Conservation (phyloP, 2,329 filamentous ascomycete genomes). For the Penicillium thymicola region DNA sequence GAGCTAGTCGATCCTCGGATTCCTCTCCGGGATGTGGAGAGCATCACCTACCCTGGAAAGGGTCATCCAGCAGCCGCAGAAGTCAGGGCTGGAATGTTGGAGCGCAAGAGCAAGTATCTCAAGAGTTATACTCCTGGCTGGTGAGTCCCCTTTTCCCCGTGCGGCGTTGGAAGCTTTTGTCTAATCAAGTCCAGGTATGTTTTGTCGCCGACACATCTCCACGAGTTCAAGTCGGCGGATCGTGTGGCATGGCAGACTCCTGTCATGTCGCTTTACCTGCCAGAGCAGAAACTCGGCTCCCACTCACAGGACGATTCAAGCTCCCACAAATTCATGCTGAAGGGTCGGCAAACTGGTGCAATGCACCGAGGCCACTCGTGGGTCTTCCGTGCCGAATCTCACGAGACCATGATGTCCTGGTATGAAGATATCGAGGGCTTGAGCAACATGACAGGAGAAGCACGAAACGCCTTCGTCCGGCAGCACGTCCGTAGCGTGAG, state of each 20-base stretch:
- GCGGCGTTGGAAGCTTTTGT: neutral
- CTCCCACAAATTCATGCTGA: slow-evolving; percentile 97
- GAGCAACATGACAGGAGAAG: slow-evolving; percentile 83
- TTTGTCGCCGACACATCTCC: slow-evolving; percentile 89
- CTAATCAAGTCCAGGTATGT: slow-evolving; percentile 67
- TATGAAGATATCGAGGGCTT: slow-evolving; percentile 89
- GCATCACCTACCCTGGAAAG: slow-evolving; percentile 88
- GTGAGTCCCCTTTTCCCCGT: slow-evolving; percentile 51
- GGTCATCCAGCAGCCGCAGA: slow-evolving; percentile 79
- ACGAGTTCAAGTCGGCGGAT: slow-evolving; percentile 99
- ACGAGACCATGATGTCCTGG: slow-evolving; percentile 97
- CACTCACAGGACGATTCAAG: slow-evolving; percentile 78
- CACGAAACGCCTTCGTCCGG: slow-evolving; percentile 81
- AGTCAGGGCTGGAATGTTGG: slow-evolving; percentile 83
- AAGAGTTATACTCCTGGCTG: slow-evolving; percentile 97
- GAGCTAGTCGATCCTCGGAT: slow-evolving; percentile 84
- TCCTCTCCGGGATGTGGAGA: slow-evolving; percentile 71
- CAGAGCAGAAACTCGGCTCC: slow-evolving; percentile 91
- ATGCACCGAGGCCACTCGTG: slow-evolving; percentile 79
- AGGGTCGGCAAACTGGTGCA: slow-evolving; percentile 86
- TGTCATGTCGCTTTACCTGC: slow-evolving; percentile 92
- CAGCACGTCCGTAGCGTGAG: slow-evolving; percentile 76
- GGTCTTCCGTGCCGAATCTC: slow-evolving; percentile 65
- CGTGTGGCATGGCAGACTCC: slow-evolving; percentile 77
- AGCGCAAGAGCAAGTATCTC: slow-evolving; percentile 97